Evolutionary conservation across 2,329 filamentous ascomycete genomes (phyloP).

Genomic region (Aspergillus fumigatiaffinis): DNA sequence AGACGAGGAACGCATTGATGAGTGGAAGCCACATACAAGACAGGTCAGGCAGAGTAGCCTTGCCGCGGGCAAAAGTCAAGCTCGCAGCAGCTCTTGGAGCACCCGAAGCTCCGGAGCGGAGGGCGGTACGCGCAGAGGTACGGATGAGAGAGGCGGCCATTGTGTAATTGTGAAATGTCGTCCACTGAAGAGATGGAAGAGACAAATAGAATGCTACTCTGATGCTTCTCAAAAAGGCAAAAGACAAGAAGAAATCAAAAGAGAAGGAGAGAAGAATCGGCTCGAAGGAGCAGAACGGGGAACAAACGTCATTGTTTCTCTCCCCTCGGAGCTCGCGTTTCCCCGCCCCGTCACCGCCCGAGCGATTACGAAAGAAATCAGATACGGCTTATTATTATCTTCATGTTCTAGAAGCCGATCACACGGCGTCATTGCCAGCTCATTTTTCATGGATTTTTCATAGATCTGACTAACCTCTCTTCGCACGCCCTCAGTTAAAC

Average conservation of each 20-base stretch:
- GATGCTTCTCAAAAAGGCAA: conserved; percentile 2
- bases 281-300: neutral
- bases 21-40: conserved; percentile 53
- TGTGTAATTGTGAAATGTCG: conserved; percentile 13
- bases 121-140: conserved; percentile 65
- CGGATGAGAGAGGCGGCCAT: conserved; percentile 79
- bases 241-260: conserved; percentile 4
- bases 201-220: neutral
- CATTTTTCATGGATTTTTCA: neutral
- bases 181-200: conserved; percentile 3
- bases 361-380: conserved; percentile 1
- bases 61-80: conserved; percentile 75
- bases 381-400: neutral
- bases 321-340: conserved; percentile 16
- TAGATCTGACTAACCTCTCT: neutral
- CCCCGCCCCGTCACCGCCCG: conserved; percentile 16
- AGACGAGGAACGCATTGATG: neutral
- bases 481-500: neutral
- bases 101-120: conserved; percentile 60
- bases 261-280: conserved; percentile 5
- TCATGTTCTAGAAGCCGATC: neutral
- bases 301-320: conserved; percentile 21
- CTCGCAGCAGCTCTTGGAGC: conserved; percentile 60
- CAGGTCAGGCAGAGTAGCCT: conserved; percentile 90
- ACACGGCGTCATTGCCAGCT: neutral